A percentile compares a stretch with the other conserved stretches of the same genome.
Conservation (phyloP, 441 rosid species). For the Omphalea diandra region DNA sequence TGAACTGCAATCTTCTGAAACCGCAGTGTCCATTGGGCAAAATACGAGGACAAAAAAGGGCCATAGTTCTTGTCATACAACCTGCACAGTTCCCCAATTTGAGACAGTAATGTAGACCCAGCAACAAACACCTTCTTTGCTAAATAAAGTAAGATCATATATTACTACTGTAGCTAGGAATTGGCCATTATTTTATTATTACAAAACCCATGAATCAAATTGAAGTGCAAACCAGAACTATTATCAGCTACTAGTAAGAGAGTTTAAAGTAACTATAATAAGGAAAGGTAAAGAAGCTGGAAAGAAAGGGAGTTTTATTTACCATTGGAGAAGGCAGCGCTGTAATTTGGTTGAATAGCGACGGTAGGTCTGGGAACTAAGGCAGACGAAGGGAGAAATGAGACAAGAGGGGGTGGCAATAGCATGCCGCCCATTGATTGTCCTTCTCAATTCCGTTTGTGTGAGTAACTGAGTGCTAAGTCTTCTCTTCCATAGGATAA, state of each 20-base stretch:
- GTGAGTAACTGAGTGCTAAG: background rate
- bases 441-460: slow-evolving; percentile 10
- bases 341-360: slow-evolving; percentile 15
- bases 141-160: background rate
- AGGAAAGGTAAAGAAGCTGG: background rate
- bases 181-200: background rate
- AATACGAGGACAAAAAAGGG: slow-evolving; percentile 33
- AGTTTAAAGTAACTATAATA: background rate
- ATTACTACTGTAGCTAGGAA: slow-evolving; percentile 4
- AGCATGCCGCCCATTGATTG: slow-evolving; percentile 46
- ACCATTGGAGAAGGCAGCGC: slow-evolving; percentile 32
- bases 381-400: slow-evolving; percentile 29
- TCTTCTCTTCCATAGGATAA: slow-evolving; percentile 1
- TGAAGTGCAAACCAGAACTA: background rate
- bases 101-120: slow-evolving; percentile 9
- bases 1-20: slow-evolving; percentile 28
- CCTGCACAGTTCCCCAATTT: slow-evolving; percentile 43
- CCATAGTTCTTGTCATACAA: slow-evolving; percentile 33
- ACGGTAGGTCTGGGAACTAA: slow-evolving; percentile 28
- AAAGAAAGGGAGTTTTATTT: background rate
- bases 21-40: slow-evolving; percentile 25
- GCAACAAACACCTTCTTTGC: slow-evolving; percentile 22
- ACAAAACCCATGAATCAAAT: background rate
- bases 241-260: background rate
- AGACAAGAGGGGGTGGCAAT: slow-evolving; percentile 34